A percentile compares a stretch with the other conserved stretches of the same genome.
Conservation (phyloP, 176 grass and related monocot genomes). For the maize (Zea mays) region DNA sequence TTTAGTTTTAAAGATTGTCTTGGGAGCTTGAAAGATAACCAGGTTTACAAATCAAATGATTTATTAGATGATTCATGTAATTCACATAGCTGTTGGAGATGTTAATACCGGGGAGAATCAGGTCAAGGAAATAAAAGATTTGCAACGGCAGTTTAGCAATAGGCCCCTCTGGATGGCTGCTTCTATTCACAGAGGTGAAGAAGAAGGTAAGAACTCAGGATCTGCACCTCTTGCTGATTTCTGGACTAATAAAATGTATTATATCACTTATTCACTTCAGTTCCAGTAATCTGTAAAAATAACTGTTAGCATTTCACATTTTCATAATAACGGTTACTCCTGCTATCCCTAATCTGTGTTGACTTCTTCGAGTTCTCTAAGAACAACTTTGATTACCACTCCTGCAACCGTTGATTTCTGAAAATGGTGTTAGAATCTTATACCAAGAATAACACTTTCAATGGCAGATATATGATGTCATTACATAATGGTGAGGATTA, state of each 20-base stretch:
- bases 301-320: conserved; percentile 23
- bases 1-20: conserved; percentile 28
- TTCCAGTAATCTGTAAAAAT: conserved; percentile 20
- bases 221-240: conserved; percentile 17
- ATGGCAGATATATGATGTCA: background rate
- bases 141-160: conserved; percentile 51
- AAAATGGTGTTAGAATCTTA: conserved; percentile 9
- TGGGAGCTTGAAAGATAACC: conserved; percentile 39
- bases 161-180: conserved; percentile 81
- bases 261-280: background rate
- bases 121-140: conserved; percentile 52
- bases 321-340: background rate
- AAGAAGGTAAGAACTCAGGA: conserved; percentile 57
- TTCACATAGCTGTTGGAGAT: conserved; percentile 67
- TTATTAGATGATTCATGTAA: conserved; percentile 29
- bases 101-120: conserved; percentile 51
- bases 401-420: background rate
- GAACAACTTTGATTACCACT: background rate
- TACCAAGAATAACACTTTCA: conserved; percentile 22
- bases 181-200: conserved; percentile 87
- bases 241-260: background rate
- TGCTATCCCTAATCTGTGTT: background rate
- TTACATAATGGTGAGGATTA: background rate
- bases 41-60: conserved; percentile 35
- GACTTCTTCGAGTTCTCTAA: background rate